phyloP scores from a whole-genome alignment of 2,329 filamentous ascomycete species.

The Diplodia corticola region DNA sequence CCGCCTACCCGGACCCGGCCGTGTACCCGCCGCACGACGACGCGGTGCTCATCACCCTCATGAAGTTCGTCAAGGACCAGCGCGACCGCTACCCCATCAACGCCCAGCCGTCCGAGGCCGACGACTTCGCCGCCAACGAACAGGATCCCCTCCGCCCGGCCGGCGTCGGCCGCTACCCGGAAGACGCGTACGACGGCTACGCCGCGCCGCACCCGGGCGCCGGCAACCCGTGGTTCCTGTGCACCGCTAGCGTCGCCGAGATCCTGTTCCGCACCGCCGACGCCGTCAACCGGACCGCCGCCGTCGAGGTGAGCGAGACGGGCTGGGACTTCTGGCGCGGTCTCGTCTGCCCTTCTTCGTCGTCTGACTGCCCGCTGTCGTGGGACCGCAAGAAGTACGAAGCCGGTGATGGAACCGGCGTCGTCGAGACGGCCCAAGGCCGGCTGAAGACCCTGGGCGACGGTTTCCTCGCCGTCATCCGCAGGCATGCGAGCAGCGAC shows the following conservation, averaged over 20 bases:
- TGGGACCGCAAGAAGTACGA: constrained; percentile 27
- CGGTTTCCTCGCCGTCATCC: constrained; percentile 45
- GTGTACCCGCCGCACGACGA: constrained; percentile 40
- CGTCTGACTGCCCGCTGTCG: constrained; percentile 18
- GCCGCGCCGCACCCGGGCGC: constrained; percentile 30
- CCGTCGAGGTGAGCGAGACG: constrained; percentile 35
- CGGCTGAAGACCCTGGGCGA: constrained; percentile 40
- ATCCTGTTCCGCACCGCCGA: constrained; percentile 41
- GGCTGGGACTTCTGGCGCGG: constrained; percentile 41
- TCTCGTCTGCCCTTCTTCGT: constrained; percentile 29
- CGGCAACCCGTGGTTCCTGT: constrained; percentile 48
- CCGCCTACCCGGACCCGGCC: constrained; percentile 53
- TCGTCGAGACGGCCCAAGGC: constrained; percentile 31
- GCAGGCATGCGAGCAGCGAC: constrained; percentile 39
- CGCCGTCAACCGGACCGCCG: constrained; percentile 31
- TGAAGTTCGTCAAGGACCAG: constrained; percentile 39
- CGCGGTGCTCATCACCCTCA: constrained; percentile 40
- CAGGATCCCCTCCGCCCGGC: constrained; percentile 65
- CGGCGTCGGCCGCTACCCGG: constrained; percentile 46
- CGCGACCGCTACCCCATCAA: constrained; percentile 43
- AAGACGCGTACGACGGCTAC: constrained; percentile 46
- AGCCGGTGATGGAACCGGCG: constrained; percentile 26
- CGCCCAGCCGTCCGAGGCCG: constrained; percentile 27
- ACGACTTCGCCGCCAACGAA: constrained; percentile 20
- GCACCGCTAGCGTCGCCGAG: constrained; percentile 44